These are phyloP conservation scores for Aspergillus homomorphus DNA, from an alignment of 495 filamentous ascomycete species.

Conservation along the genomic window DNA sequence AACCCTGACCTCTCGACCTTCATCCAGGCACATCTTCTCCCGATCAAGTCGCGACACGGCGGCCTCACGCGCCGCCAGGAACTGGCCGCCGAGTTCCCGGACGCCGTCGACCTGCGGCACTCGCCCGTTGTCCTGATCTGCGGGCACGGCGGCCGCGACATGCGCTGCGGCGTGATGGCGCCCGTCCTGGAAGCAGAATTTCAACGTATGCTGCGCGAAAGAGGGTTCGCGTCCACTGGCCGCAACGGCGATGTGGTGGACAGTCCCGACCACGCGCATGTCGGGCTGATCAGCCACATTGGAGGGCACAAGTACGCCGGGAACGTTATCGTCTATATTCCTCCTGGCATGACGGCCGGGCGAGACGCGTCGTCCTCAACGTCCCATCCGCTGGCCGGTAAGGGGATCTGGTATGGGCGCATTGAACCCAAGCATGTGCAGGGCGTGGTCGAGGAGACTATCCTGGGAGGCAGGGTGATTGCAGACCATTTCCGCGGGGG, in stretches of 20 bases:
- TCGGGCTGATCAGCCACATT: conserved; percentile 82
- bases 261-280: conserved; percentile 44
- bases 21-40: conserved; percentile 44
- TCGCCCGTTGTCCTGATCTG: conserved; percentile 75
- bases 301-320: conserved; percentile 93
- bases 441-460: conserved; percentile 78
- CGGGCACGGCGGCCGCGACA: conserved; percentile 75
- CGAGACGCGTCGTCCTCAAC: conserved; percentile 3
- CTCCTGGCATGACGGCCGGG: conserved; percentile 46
- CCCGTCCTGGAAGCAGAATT: conserved; percentile 71
- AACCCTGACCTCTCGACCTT: conserved; percentile 31
- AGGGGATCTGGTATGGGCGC: conserved; percentile 90
- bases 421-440: conserved; percentile 84
- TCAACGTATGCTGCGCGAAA: conserved; percentile 40
- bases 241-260: conserved; percentile 24
- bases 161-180: conserved; percentile 75
- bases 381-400: conserved; percentile 63
- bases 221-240: conserved; percentile 27
- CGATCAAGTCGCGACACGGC: conserved; percentile 35
- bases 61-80: conserved; percentile 31
- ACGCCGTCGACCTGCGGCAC: conserved; percentile 55
- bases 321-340: conserved; percentile 89
- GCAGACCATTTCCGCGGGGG: conserved; percentile 64
- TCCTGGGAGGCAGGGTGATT: conserved; percentile 69
- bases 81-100: conserved; percentile 35